Evolutionary conservation across 441 rosid species (phyloP).

Genomic region (Jatropha multifida): DNA sequence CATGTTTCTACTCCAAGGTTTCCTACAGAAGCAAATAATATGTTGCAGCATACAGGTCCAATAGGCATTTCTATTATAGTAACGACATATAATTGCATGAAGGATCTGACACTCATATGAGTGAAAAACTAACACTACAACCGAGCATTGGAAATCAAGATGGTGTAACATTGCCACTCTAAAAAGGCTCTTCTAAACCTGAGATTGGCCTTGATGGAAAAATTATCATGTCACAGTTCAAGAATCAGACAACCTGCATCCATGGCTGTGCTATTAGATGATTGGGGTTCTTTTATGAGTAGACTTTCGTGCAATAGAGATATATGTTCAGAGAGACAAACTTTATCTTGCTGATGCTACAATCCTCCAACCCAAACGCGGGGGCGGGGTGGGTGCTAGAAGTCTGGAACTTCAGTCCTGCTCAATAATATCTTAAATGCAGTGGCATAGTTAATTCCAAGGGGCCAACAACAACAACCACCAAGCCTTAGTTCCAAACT

Average conservation of each 20-base stretch:
- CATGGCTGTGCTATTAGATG: not conserved
- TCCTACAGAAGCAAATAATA: not conserved
- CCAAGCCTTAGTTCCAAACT: too few relatives aligned
- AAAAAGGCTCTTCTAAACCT: not conserved
- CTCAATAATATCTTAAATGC: not conserved
- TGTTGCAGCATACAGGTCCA: not conserved
- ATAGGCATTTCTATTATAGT: not conserved
- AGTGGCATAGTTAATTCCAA: not conserved
- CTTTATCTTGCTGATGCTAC: not conserved
- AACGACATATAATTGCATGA: not conserved
- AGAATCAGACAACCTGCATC: not conserved
- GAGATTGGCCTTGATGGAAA: not conserved
- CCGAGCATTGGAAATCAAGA: not conserved
- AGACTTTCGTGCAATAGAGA: not conserved
- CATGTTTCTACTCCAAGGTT: not conserved
- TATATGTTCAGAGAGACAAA: not conserved
- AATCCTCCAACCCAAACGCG: not conserved
- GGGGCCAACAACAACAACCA: too few relatives aligned
- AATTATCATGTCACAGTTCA: not conserved
- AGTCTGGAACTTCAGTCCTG: not conserved
- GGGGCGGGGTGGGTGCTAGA: not conserved
- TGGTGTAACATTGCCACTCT: not conserved
- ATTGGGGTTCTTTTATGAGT: not conserved
- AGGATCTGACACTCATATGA: not conserved
- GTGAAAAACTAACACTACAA: not conserved